Conservation (phyloP, 768 basidiomycete genomes). For the Russula compacta region DNA sequence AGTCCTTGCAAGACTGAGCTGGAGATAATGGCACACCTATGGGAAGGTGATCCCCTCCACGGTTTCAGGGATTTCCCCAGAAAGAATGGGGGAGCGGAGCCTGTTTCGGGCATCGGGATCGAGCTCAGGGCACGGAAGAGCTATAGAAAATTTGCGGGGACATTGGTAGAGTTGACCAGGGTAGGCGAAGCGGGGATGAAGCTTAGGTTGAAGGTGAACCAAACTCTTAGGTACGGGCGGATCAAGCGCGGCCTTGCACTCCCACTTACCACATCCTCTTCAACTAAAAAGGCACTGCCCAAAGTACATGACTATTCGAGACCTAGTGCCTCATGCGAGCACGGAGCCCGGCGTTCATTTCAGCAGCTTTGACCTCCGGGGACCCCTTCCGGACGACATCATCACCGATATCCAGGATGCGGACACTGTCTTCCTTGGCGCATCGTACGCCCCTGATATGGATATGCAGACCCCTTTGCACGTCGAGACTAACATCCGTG, state of each 20-base stretch:
- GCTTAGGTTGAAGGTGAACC: constrained; percentile 40
- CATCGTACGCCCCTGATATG: constrained; percentile 36
- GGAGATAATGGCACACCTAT: constrained; percentile 33
- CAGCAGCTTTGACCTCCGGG: constrained; percentile 29
- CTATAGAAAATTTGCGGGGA: constrained; percentile 51
- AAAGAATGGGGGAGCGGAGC: not conserved
- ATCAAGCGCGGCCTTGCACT: not conserved
- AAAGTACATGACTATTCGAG: constrained; percentile 55
- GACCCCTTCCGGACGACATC: constrained; percentile 41
- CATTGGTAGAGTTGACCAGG: constrained; percentile 29
- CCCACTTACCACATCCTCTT: constrained; percentile 20
- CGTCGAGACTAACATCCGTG: constrained; percentile 54
- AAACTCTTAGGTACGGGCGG: constrained; percentile 42
- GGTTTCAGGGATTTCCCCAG: not conserved
- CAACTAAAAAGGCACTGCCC: constrained; percentile 47
- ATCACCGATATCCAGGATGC: constrained; percentile 39
- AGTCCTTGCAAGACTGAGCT: constrained; percentile 31
- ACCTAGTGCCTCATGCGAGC: constrained; percentile 36
- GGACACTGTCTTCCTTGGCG: constrained; percentile 50
- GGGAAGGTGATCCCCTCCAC: constrained; percentile 44
- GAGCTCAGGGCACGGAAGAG: constrained; percentile 48
- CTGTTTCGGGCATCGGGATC: constrained; percentile 52
- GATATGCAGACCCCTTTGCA: constrained; percentile 45
- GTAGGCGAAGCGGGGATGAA: constrained; percentile 23
- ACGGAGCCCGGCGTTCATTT: constrained; percentile 34